Conservation (phyloP, 2,329 filamentous ascomycete genomes). For the Cercospora sp. region DNA sequence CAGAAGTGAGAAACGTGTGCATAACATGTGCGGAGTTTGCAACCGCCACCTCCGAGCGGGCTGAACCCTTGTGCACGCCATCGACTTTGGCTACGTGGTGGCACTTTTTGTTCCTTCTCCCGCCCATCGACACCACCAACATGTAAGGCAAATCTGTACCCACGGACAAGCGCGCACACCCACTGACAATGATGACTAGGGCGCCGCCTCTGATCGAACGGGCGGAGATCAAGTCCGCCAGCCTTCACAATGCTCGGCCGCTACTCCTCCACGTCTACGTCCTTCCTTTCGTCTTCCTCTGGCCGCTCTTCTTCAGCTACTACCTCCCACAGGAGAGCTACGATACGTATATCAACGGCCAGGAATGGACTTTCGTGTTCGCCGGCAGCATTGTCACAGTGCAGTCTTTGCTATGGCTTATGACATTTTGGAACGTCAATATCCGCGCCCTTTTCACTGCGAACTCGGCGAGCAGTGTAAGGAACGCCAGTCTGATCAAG, state of each 20-base stretch:
- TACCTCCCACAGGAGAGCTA: constrained; percentile 84
- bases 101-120: not conserved
- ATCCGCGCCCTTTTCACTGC: constrained; percentile 80
- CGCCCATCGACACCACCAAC: constrained; percentile 9
- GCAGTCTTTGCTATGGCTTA: constrained; percentile 89
- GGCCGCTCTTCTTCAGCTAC: constrained; percentile 87
- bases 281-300: constrained; percentile 88
- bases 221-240: constrained; percentile 81
- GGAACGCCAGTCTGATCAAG: constrained; percentile 83
- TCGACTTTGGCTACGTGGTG: constrained; percentile 6
- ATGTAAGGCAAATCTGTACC: constrained; percentile 9
- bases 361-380: constrained; percentile 98
- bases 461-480: constrained; percentile 65
- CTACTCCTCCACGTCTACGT: constrained; percentile 81
- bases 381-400: constrained; percentile 81
- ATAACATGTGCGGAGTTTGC: constrained; percentile 5
- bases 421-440: constrained; percentile 96
- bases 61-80: constrained; percentile 1
- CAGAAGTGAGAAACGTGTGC: not conserved
- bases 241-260: constrained; percentile 83
- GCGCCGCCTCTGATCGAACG: constrained; percentile 72
- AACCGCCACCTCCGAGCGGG: constrained; percentile 7
- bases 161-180: not conserved
- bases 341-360: constrained; percentile 85
- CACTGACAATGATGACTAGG: constrained; percentile 15